These are phyloP conservation scores for Phytophthora ohioensis DNA, from an alignment of 352 stramenopile species.

Conservation along the genomic window DNA sequence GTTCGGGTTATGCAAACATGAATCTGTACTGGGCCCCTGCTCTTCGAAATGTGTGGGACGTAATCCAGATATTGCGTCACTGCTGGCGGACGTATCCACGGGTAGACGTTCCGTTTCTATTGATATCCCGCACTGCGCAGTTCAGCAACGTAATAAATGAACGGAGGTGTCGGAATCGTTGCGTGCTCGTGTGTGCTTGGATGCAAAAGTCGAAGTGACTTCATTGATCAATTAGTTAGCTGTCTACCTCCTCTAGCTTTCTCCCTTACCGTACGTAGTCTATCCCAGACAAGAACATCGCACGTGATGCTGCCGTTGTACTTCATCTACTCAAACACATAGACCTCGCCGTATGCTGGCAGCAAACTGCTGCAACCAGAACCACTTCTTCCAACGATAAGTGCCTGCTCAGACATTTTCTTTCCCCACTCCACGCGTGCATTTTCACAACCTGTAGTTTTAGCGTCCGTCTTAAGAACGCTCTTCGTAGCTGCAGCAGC, in stretches of 20 bases:
- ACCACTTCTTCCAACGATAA: too few relatives aligned
- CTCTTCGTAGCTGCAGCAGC: background rate
- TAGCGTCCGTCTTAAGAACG: slow-evolving; percentile 3
- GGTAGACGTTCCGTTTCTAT: background rate
- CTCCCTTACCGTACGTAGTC: too few relatives aligned
- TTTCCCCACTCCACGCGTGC: slow-evolving; percentile 19
- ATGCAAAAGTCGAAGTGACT: too few relatives aligned
- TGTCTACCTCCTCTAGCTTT: too few relatives aligned
- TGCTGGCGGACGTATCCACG: slow-evolving; percentile 9
- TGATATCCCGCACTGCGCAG: slow-evolving; percentile 12
- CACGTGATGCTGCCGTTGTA: too few relatives aligned
- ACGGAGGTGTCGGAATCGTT: too few relatives aligned
- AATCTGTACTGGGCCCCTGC: slow-evolving; percentile 23
- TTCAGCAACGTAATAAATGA: slow-evolving; percentile 15
- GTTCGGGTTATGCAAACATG: slow-evolving; percentile 18
- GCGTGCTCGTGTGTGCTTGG: too few relatives aligned
- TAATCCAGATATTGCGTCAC: slow-evolving; percentile 15
- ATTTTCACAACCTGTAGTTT: slow-evolving; percentile 12
- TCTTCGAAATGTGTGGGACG: slow-evolving; percentile 17
- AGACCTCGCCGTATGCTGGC: too few relatives aligned
- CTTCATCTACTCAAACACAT: too few relatives aligned
- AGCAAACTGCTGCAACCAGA: too few relatives aligned
- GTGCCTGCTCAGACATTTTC: slow-evolving; percentile 12
- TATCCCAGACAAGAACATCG: too few relatives aligned
- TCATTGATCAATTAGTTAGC: too few relatives aligned